Percentiles rank a stretch among this genome's conserved stretches.
phyloP scores from a whole-genome alignment of 2,329 filamentous ascomycete genomes.

The Fusarium circinatum region DNA sequence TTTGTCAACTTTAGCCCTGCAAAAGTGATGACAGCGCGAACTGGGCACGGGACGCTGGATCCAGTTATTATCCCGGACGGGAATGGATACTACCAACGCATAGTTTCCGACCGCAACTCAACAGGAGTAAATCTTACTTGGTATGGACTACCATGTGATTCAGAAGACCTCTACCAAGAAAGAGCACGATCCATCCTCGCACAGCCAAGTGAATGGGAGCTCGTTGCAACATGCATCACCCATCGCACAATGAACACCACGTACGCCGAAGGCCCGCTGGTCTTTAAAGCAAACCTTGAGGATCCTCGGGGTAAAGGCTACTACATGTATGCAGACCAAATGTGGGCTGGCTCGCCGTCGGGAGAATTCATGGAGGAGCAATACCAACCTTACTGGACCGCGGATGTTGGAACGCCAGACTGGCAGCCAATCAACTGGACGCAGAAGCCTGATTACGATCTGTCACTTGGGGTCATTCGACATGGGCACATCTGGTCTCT shows the following conservation, averaged over 20 bases:
- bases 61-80: rapidly evolving
- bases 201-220: not conserved
- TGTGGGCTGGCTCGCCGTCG: not conserved
- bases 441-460: not conserved
- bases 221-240: not conserved
- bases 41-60: not conserved
- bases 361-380: not conserved
- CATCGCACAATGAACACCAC: not conserved
- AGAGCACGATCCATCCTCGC: not conserved
- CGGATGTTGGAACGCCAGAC: not conserved
- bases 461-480: not conserved
- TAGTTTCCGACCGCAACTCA: not conserved
- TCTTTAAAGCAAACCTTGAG: not conserved
- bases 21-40: not conserved
- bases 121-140: not conserved
- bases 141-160: not conserved
- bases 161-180: not conserved
- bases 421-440: not conserved
- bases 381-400: not conserved
- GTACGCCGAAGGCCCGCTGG: not conserved
- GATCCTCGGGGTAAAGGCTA: not conserved
- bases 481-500: not conserved
- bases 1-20: not conserved
- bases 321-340: not conserved
- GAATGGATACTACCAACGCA: not conserved